Conservation (phyloP, 1,139 yeast genomes). For the Nakaseomyces glabratus region DNA sequence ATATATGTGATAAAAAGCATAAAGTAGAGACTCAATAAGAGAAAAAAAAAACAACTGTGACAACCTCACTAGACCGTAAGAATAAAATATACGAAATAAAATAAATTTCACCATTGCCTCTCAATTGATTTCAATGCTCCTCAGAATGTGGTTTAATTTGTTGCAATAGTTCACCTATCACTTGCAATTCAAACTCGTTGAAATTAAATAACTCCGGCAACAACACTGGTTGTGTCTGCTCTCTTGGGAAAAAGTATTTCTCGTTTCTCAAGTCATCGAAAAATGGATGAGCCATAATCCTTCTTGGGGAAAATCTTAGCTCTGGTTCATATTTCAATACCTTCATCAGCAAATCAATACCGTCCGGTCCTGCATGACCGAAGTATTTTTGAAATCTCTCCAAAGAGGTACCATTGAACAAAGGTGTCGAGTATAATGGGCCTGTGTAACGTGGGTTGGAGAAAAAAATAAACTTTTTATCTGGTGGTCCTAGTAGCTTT, state of each 20-base stretch:
- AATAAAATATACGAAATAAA: too few relatives aligned
- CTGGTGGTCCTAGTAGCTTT: slow-evolving; percentile 67
- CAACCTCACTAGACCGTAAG: too few relatives aligned
- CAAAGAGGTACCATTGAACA: slow-evolving; percentile 51
- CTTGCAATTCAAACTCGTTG: slow-evolving; percentile 35
- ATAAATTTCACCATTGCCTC: too few relatives aligned
- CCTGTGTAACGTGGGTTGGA: slow-evolving; percentile 70
- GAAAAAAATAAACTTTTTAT: slow-evolving; percentile 59
- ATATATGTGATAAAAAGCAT: too few relatives aligned
- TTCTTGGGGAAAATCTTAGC: slow-evolving; percentile 53
- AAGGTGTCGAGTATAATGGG: slow-evolving; percentile 58
- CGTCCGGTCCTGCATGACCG: slow-evolving; percentile 59
- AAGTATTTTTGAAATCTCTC: slow-evolving; percentile 62
- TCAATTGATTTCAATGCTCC: slow-evolving; percentile 8
- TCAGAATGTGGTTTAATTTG: slow-evolving; percentile 21
- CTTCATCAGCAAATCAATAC: slow-evolving; percentile 59
- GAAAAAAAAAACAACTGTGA: too few relatives aligned
- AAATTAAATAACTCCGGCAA: slow-evolving; percentile 36
- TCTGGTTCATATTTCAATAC: slow-evolving; percentile 70
- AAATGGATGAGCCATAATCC: slow-evolving; percentile 62
- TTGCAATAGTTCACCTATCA: slow-evolving; percentile 32
- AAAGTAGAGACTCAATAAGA: too few relatives aligned
- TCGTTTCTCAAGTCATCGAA: slow-evolving; percentile 57
- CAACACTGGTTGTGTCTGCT: slow-evolving; percentile 32
- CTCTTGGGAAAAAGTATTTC: slow-evolving; percentile 51